Base-by-base conservation (phyloP, 1,284 basidiomycete genomes). In the Leccinum pachyderme region DNA sequence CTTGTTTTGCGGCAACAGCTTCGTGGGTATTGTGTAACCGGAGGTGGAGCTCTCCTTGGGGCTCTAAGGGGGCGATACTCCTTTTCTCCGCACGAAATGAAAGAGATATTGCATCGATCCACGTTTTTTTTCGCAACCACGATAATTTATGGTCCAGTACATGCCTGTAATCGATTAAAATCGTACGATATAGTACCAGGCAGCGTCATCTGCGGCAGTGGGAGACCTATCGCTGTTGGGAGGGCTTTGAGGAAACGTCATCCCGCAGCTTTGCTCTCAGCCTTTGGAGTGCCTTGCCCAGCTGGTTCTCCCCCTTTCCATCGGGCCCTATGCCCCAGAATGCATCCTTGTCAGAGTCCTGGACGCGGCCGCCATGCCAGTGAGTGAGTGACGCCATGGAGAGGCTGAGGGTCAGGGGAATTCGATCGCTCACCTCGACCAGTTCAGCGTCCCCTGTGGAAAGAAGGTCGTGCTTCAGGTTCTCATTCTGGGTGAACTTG, bases 1-100 rank as follows among this genome's bases (percentile, higher is more conserved):
- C 72, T 73, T 87, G 48, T 86, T 83, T 66, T 90, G 87, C 67
- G 82, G 80, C 22, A 86, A 86, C 69, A 75, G 73, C 57, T 89
- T 89, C 64, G 81, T 88, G 50, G 80, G 72, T 55, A 72, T 83
- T 28, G 69, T 83, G 43, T 81, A 64, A 69, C 18, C 9, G 37
- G 45, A 52, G 32, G 49, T 44, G 45, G 55, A 41, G 56, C 51
- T 51, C 31, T 5, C 31, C 25, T 43, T 13, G 48, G 55, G 68
- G 65, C 35, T 52, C 56, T 63, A 68, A 65, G 54, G 66, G 57
- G 66, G 66, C 55, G 68, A 64, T 69, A 65, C 54, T 49, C 9
- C 32, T 24, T 63, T 66, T 61, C 54, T 58, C 67, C 68, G 59
- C 54, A 31, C 54, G 49, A 64, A 55, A 66, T 67, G 59, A 69